A percentile compares a stretch with the other conserved stretches of the same genome.
Conservation (phyloP, 352 stramenopile genomes). For the Synura sp. region DNA sequence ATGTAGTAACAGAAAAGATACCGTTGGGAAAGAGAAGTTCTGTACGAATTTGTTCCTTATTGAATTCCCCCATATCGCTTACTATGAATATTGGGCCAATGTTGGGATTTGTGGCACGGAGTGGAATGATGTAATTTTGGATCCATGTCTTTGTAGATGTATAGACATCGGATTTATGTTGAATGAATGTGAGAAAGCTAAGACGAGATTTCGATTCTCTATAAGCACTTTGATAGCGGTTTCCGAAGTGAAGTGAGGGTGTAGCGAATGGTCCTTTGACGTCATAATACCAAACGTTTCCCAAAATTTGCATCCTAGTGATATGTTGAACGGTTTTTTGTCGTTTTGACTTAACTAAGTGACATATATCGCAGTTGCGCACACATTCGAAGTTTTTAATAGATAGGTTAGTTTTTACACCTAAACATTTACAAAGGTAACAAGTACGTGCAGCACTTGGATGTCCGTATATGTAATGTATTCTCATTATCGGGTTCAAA, state of each 20-base stretch:
- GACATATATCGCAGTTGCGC: not conserved
- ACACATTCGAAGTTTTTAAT: constrained; percentile 1
- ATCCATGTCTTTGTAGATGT: not conserved
- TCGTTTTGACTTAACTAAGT: not conserved
- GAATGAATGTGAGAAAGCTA: not conserved
- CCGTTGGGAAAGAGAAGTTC: constrained; percentile 8
- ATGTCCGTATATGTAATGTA: constrained; percentile 18
- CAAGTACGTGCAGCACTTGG: not conserved
- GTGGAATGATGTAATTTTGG: constrained; percentile 13
- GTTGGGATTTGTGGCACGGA: not conserved
- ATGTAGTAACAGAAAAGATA: constrained; percentile 7
- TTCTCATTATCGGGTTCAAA: constrained; percentile 17
- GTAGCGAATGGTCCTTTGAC: constrained; percentile 1
- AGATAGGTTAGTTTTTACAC: constrained; percentile 2
- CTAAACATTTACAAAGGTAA: not conserved
- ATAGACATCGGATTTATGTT: constrained; percentile 20
- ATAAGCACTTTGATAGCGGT: not conserved
- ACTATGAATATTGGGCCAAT: not conserved
- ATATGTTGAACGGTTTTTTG: not conserved
- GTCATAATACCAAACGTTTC: not conserved
- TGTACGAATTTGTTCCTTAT: constrained; percentile 3
- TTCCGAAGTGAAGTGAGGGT: not conserved
- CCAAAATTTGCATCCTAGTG: not conserved
- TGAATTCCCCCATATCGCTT: constrained; percentile 13
- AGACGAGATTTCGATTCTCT: constrained; percentile 1